Evolutionary conservation across 441 rosid genomes (phyloP).

Genomic region (Erodium texanum): DNA sequence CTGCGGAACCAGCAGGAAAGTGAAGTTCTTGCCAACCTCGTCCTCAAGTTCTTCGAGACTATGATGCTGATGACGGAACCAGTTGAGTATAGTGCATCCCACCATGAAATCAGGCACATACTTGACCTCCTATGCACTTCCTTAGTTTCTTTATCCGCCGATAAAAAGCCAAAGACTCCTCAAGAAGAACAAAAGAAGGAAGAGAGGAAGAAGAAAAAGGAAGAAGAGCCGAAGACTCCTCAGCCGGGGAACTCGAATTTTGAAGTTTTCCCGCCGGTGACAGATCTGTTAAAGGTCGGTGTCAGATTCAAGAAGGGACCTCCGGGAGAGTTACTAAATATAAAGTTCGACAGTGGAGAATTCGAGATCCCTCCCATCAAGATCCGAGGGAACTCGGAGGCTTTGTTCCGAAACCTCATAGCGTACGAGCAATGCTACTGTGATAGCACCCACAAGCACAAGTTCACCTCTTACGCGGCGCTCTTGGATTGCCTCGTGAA

Average conservation of each 20-base stretch:
- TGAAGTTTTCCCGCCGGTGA: neutral
- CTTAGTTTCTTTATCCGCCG: neutral
- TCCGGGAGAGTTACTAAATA: neutral
- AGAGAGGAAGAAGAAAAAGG: too few species aligned
- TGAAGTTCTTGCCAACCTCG: too few species aligned
- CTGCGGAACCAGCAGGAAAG: too few species aligned
- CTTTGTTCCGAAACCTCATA: neutral
- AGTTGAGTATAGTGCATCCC: neutral
- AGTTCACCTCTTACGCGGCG: neutral
- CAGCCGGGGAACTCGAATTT: neutral
- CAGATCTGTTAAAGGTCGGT: neutral
- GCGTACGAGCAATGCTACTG: neutral
- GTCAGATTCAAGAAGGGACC: neutral
- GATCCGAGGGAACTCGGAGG: neutral
- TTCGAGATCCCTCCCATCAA: neutral
- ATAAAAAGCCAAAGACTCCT: neutral
- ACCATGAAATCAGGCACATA: neutral
- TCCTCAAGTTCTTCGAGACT: too few species aligned
- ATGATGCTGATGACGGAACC: slow-evolving; percentile 1
- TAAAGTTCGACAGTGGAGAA: neutral
- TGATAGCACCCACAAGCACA: neutral
- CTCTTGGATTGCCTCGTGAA: neutral
- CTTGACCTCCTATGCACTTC: neutral
- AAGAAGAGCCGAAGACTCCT: too few species aligned
- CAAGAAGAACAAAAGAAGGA: too few species aligned